phyloP scores from a whole-genome alignment of 2,329 filamentous ascomycete genomes.

The Trichoderma sp. region DNA sequence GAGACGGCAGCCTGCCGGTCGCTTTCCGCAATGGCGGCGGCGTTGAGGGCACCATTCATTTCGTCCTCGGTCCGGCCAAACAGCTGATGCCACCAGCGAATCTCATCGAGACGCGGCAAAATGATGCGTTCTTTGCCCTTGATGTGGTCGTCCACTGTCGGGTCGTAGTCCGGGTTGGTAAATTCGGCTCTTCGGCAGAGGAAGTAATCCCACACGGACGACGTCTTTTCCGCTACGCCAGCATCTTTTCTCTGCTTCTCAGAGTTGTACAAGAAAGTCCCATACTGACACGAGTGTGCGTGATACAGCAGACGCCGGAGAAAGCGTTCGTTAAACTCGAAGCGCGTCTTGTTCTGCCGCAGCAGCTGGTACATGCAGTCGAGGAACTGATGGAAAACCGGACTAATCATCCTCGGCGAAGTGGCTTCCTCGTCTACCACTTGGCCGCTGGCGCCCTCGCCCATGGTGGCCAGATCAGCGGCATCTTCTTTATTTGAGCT shows the following conservation, averaged over 20 bases:
- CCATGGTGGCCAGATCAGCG: slow-evolving; percentile 56
- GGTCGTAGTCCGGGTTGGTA: slow-evolving; percentile 74
- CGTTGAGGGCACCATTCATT: slow-evolving; percentile 74
- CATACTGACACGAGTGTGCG: slow-evolving; percentile 92
- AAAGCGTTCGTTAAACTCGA: slow-evolving; percentile 96
- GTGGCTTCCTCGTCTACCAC: slow-evolving; percentile 63
- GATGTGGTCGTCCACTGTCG: slow-evolving; percentile 70
- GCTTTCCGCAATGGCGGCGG: slow-evolving; percentile 50
- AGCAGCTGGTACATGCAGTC: slow-evolving; percentile 91
- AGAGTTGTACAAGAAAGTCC: slow-evolving; percentile 92
- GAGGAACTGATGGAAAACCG: slow-evolving; percentile 96
- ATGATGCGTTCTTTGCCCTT: slow-evolving; percentile 79
- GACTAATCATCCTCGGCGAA: slow-evolving; percentile 84
- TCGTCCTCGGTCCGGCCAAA: slow-evolving; percentile 86
- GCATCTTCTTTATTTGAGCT: slow-evolving; percentile 59
- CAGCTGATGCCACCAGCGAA: slow-evolving; percentile 90
- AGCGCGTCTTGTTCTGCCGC: slow-evolving; percentile 79
- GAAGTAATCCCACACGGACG: slow-evolving; percentile 96
- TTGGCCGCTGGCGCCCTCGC: slow-evolving; percentile 39
- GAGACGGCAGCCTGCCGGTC: slow-evolving; percentile 38
- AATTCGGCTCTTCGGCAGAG: slow-evolving; percentile 77
- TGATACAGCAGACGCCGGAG: slow-evolving; percentile 86
- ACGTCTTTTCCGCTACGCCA: slow-evolving; percentile 65
- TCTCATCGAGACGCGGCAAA: slow-evolving; percentile 70
- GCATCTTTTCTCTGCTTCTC: slow-evolving; percentile 81